Base-by-base conservation (phyloP, 1,284 basidiomycete species). In the Tilletia indica region DNA sequence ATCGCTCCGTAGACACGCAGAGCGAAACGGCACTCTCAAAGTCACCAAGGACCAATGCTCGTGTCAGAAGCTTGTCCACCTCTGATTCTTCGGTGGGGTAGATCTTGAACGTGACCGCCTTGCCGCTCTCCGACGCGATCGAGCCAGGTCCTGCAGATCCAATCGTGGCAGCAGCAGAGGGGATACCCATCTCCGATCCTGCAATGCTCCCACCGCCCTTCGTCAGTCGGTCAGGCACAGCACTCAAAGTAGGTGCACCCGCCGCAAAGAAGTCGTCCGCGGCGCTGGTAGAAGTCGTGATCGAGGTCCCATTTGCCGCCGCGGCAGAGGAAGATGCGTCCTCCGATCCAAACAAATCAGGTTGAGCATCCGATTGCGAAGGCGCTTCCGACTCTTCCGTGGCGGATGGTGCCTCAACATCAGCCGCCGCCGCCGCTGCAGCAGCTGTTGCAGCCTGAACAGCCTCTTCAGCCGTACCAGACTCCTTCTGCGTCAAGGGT, bases 21-120 rank as follows among this genome's bases (percentile, higher is more conserved):
- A 99, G 87, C 11, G 93, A 91, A 19, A 99, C 96, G 1, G 96
- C 96, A 25, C 91, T 92, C 77, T 91, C 89, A 78, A 98, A 97
- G 85, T 99, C 96, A 48, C 96, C 96, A 9, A 98, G 87, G 1
- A 99, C 93, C 42, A 98, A 87, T 0, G 96, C 93, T 80, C 94
- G 93, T 0, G 96, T 97, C 77, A 99, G 89, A 38, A 98, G 88
- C 39, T 90, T 88, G 82, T 98, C 95, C 0, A 90, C 90, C 74
- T 97, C 93, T 3, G 91, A 91, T 85, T 95, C 93, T 68, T 94
- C 92, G 5, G 87, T 82, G 0, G 95, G 94, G 82, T 97, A 97
- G 77, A 98, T 97, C 83, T 88, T 90, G 89, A 98, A 99, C 0
- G 90, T 92, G 80, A 91, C 92, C 39, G 68, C 21, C 83, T 90